Evolutionary conservation across 768 basidiomycete genomes (phyloP), one percentile per base, ranked within the genome.

Genomic region (Wakefieldia striispora): DNA sequence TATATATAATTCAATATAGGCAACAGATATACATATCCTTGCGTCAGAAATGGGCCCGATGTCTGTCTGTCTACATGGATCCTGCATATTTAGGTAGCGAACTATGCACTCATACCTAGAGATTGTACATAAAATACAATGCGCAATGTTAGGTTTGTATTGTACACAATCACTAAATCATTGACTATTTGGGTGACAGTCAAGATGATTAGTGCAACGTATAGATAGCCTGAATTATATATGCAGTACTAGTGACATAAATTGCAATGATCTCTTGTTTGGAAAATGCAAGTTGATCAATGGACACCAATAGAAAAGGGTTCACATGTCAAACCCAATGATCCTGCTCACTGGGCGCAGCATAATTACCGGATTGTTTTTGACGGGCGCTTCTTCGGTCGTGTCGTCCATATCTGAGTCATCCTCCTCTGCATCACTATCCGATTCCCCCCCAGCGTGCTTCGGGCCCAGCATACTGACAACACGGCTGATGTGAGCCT

Each of bases 381-480:
- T 77, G 54, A 75, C 72, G 35, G 66, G 60, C 23, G 55, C 68
- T 37, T 68, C 64, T 46, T 74, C 72, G 2, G 67, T 62, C 24
- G 70, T 69, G 36, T 75, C 73, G 51, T 77, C 80, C 50, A 74
- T 60, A 49, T 79, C 73, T 11, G 66, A 78, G 46, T 80, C 82
- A 26, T 70, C 70, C 5, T 81, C 81, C 40, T 70, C 72, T 5
- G 75, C 80, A 37, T 83, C 84, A 56, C 84, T 86, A 55, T 85
- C 85, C 3, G 81, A 78, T 20, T 73, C 68, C 45, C 75, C 62
- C 21, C 78, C 68, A 31, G 76, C 66, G 46, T 78, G 75, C 33
- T 79, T 78, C 12, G 79, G 56, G 2, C 82, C 82, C 45, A 85
- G 77, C 68, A 86, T 80, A 56, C 84, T 86, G 55, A 84, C 74